phyloP scores from a whole-genome alignment of 2,329 filamentous ascomycete genomes.

The Phialemoniopsis sp. region DNA sequence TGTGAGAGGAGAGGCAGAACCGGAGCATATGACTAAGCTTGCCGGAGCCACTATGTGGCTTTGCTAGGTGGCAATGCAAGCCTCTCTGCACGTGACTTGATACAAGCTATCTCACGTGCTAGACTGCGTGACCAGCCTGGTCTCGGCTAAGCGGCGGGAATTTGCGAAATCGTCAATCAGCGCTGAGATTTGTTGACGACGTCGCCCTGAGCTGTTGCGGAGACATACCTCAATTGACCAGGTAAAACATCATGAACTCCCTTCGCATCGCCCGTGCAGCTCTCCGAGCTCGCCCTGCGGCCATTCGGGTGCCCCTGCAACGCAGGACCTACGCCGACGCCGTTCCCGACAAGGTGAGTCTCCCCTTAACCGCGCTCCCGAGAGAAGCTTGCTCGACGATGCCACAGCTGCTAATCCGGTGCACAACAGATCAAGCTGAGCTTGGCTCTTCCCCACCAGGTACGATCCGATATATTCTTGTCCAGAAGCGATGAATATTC shows the following conservation, averaged over 20 bases:
- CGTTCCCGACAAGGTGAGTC: conserved; percentile 71
- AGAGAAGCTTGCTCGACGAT: conserved; percentile 2
- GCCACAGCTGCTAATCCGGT: neutral
- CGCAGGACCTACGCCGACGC: conserved; percentile 90
- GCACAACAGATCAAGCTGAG: conserved; percentile 81
- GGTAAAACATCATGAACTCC: conserved; percentile 77
- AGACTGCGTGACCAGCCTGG: neutral
- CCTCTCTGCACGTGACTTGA: too few species aligned
- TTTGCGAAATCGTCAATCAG: conserved; percentile 31
- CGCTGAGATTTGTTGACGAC: conserved; percentile 35
- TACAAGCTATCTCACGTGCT: neutral
- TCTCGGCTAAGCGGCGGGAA: conserved; percentile 11
- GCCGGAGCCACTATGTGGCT: too few species aligned
- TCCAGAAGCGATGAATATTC: conserved; percentile 3
- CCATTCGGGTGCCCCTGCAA: conserved; percentile 72
- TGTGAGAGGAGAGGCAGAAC: too few species aligned
- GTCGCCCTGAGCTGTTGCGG: conserved; percentile 14
- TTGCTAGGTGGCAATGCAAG: too few species aligned
- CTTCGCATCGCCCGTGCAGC: conserved; percentile 88
- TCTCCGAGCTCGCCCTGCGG: conserved; percentile 75
- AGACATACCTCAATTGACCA: conserved; percentile 36
- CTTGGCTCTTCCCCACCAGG: conserved; percentile 96
- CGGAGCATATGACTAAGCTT: too few species aligned
- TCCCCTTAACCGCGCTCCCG: conserved; percentile 5
- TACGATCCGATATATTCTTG: conserved; percentile 46